Conservation (phyloP, 805 yeast genomes). For the Metschnikowia drakensbergensis region DNA sequence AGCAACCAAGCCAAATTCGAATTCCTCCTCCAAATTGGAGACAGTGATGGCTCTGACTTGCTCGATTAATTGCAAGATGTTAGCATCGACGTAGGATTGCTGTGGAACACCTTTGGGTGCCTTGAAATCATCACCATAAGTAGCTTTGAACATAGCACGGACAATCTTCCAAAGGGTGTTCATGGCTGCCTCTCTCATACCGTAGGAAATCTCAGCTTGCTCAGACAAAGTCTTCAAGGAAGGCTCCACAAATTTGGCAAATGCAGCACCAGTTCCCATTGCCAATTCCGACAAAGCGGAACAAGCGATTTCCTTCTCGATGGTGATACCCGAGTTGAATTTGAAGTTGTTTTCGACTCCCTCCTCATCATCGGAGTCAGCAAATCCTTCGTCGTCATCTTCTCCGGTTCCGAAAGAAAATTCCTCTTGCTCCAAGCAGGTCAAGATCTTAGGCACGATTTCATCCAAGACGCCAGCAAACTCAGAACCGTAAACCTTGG, state of each 20-base stretch:
- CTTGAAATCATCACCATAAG: conserved; percentile 44
- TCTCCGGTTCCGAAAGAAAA: conserved; percentile 58
- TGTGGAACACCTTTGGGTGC: conserved; percentile 64
- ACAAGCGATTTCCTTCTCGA: conserved; percentile 94
- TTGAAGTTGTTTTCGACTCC: conserved; percentile 69
- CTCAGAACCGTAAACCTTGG: conserved; percentile 89
- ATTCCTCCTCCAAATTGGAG: conserved; percentile 67
- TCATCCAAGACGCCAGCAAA: conserved; percentile 81
- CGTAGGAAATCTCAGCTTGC: conserved; percentile 82
- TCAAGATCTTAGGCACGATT: conserved; percentile 78
- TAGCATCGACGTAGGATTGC: conserved; percentile 55
- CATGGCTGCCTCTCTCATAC: conserved; percentile 85
- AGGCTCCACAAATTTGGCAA: conserved; percentile 71
- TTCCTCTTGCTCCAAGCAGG: conserved; percentile 84
- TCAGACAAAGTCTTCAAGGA: conserved; percentile 60
- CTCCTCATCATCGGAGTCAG: conserved; percentile 51
- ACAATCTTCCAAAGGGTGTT: conserved; percentile 79
- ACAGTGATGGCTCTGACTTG: conserved; percentile 67
- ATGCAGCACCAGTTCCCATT: conserved; percentile 75
- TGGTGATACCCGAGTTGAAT: conserved; percentile 91
- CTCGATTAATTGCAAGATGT: conserved; percentile 55
- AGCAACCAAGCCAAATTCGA: conserved; percentile 77
- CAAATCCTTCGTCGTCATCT: conserved; percentile 49
- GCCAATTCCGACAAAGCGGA: conserved; percentile 88
- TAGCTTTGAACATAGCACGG: conserved; percentile 59